Conservation (phyloP, 2,329 filamentous ascomycete species). For the Stromatinia cepivora region DNA sequence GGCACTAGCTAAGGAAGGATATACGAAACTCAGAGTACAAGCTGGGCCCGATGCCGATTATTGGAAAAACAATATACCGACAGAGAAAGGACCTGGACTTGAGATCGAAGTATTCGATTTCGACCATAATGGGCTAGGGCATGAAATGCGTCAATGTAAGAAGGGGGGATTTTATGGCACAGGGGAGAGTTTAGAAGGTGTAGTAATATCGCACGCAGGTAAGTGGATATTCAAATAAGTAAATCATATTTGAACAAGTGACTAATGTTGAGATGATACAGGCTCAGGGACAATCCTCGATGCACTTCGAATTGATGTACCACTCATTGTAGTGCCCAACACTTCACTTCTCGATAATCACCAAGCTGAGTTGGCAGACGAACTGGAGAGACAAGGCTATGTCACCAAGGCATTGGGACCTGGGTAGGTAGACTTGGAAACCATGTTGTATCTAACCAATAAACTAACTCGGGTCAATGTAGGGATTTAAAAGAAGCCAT, state of each 20-base stretch:
- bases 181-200: slow-evolving; percentile 57
- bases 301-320: slow-evolving; percentile 69
- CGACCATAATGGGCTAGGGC: slow-evolving; percentile 56
- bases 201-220: slow-evolving; percentile 91
- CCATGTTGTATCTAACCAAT: not conserved
- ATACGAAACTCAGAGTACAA: slow-evolving; percentile 74
- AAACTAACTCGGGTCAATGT: slow-evolving; percentile 7
- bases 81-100: slow-evolving; percentile 42
- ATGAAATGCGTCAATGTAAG: slow-evolving; percentile 49
- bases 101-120: slow-evolving; percentile 66
- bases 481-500: slow-evolving; percentile 33
- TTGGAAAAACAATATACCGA: slow-evolving; percentile 45
- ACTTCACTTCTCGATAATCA: slow-evolving; percentile 81
- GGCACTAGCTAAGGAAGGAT: slow-evolving; percentile 58
- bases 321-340: slow-evolving; percentile 90
- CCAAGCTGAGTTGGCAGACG: slow-evolving; percentile 80
- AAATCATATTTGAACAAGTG: not conserved
- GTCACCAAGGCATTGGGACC: slow-evolving; percentile 50
- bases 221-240: slow-evolving; percentile 37
- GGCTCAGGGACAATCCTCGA: slow-evolving; percentile 89
- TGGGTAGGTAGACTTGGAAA: slow-evolving; percentile 28
- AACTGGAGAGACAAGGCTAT: slow-evolving; percentile 73
- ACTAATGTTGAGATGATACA: slow-evolving; percentile 42
- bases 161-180: slow-evolving; percentile 40
- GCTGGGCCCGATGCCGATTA: slow-evolving; percentile 68